phyloP scores from a whole-genome alignment of 1,284 basidiomycete species.

The Apiotrichum veenhuisii region DNA sequence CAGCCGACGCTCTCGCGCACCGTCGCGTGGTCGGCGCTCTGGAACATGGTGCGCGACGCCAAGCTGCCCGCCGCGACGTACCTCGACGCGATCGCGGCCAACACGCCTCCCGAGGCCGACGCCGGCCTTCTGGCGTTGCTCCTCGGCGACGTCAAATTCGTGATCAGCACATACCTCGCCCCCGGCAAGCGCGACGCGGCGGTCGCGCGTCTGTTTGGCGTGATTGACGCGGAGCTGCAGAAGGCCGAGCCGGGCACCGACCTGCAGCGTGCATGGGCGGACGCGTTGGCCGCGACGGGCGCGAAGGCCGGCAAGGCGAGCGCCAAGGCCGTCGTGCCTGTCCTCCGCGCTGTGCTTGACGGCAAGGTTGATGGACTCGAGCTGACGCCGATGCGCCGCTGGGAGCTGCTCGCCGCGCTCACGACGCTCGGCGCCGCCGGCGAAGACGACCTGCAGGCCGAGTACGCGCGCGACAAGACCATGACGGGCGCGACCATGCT shows the following conservation, averaged over 20 bases:
- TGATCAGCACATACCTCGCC: not conserved
- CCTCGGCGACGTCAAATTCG: not conserved
- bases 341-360: constrained; percentile 1
- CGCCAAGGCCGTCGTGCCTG: not conserved
- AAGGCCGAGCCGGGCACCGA: not conserved
- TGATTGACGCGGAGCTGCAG: not conserved
- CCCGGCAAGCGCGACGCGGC: constrained; percentile 1
- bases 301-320: not conserved
- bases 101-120: constrained; percentile 3
- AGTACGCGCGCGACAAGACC: constrained; percentile 9
- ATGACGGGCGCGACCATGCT: constrained; percentile 10
- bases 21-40: constrained; percentile 13
- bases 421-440: constrained; percentile 5
- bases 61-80: constrained; percentile 3
- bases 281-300: not conserved
- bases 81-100: constrained; percentile 4
- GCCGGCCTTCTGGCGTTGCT: constrained; percentile 6
- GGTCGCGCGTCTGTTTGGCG: not conserved
- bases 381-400: constrained; percentile 10
- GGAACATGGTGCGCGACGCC: constrained; percentile 13
- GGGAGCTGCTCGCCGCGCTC: constrained; percentile 5
- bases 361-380: constrained; percentile 6
- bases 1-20: constrained; percentile 10
- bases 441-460: constrained; percentile 6
- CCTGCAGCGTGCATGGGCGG: constrained; percentile 11